These are phyloP conservation scores for Rhodomyrtus tomentosa DNA, from an alignment of 345 rosid genomes.

Conservation along the genomic window DNA sequence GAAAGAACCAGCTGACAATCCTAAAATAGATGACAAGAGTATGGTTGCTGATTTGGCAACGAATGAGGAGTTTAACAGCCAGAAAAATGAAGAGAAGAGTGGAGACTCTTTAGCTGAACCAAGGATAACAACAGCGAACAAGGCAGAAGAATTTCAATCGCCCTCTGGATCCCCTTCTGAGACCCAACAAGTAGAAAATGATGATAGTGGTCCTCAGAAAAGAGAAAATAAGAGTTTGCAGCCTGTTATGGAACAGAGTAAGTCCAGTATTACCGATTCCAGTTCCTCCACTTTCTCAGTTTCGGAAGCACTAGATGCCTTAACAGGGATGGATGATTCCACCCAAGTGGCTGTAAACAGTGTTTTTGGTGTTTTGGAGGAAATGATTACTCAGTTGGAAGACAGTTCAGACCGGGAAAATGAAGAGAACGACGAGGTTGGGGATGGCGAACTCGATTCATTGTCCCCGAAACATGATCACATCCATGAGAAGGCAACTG, in stretches of 20 bases:
- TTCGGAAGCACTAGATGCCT: conserved; percentile 74
- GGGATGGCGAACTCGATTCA: conserved; percentile 17
- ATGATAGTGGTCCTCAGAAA: conserved; percentile 34
- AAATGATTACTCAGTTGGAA: conserved; percentile 66
- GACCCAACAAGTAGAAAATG: conserved; percentile 37
- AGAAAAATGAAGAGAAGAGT: conserved; percentile 34
- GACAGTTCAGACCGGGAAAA: conserved; percentile 41
- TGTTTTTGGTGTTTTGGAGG: conserved; percentile 88
- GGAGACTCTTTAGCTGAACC: conserved; percentile 31
- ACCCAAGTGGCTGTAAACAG: conserved; percentile 95
- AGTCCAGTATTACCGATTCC: conserved; percentile 22
- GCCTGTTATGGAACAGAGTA: conserved; percentile 32
- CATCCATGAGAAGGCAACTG: conserved; percentile 4
- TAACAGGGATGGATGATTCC: conserved; percentile 89
- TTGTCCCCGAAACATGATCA: conserved; percentile 11
- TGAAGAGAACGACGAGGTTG: conserved; percentile 16
- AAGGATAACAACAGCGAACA: conserved; percentile 14
- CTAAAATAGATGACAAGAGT: conserved; percentile 10
- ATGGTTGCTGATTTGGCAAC: conserved; percentile 18
- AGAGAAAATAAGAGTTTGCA: conserved; percentile 37
- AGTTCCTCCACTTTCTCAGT: conserved; percentile 37
- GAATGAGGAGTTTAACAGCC: conserved; percentile 16
- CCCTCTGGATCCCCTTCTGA: conserved; percentile 33
- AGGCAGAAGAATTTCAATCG: conserved; percentile 25
- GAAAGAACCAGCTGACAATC: no score